Base-by-base conservation (phyloP, 2,329 filamentous ascomycete genomes). In the Monosporascus sp. region DNA sequence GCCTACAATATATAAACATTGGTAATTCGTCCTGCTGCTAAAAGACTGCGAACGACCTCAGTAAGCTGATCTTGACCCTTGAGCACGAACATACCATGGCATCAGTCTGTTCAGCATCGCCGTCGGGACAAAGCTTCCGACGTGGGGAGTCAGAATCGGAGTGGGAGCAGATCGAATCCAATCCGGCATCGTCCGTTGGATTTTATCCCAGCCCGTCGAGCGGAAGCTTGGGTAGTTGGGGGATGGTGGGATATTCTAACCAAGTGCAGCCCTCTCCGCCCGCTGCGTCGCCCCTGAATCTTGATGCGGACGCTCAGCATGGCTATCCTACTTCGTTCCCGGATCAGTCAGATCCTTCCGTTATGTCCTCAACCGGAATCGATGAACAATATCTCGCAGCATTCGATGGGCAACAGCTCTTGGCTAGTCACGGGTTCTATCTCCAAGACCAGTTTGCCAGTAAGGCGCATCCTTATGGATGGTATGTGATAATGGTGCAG, bases 151-250 rank as follows among this genome's bases (percentile, higher is more conserved):
- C 65, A 37, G 68, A 70, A 43, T 69, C 64, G 26, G 61, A 61
- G 9, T 67, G 65, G 67, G 65, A 69, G 50, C 62, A 66, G 63
- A 59, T 68, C 59, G 62, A 66, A 26, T 64, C 63, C 22, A 66
- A 64, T 45, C 64, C 66, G 14, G 43, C 43, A 5, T 59, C 66
- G n/a, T 64, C 66, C 24, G 62, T 64, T 51, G 74, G 71, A 19
- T 77, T 80, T 55, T 66, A 78, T 19, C 73, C 76, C 26, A 81
- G 80, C 56, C 79, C 80, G 5, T 74, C 73, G 11, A 79, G 73
- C 59, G 73, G 74, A 16, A 82, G 79, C 55, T 64, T 82, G 59
- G 74, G 72, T 38, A 79, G 79, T 22, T 83, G 76, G 66, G 72
- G 71, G 14, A 66, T 82, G 44, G 65, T 82, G 47, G 71, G 73